A percentile compares a stretch with the other conserved stretches of the same genome.
These are phyloP conservation scores for Carex cristatella DNA, from an alignment of 176 grass and related monocot species.

Conservation along the genomic window DNA sequence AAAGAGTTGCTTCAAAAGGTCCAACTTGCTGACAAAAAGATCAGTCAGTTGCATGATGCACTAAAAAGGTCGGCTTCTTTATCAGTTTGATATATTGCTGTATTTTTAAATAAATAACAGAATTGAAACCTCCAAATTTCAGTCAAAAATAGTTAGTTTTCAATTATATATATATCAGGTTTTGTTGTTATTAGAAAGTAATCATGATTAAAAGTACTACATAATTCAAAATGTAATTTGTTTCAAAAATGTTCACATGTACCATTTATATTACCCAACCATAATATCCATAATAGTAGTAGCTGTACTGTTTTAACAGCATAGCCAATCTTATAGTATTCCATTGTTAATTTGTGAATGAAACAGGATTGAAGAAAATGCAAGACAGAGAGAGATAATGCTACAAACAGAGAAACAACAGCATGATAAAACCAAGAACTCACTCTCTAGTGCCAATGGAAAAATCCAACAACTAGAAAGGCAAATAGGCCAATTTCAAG, in stretches of 20 bases:
- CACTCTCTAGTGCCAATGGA: constrained; percentile 38
- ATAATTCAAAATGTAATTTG: background rate
- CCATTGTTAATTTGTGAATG: background rate
- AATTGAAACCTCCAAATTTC: background rate
- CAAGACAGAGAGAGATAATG: constrained; percentile 44
- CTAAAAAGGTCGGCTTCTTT: constrained; percentile 13
- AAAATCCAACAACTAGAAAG: constrained; percentile 51
- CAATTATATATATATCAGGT: background rate
- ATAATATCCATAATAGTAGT: background rate
- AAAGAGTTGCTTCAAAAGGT: constrained; percentile 16
- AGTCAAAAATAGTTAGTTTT: background rate
- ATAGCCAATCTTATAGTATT: background rate
- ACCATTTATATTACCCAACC: background rate
- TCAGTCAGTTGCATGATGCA: constrained; percentile 10
- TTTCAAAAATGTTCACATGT: background rate
- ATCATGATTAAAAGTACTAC: background rate
- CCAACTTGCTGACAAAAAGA: constrained; percentile 11
- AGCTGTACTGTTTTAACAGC: background rate
- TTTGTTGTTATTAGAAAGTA: background rate
- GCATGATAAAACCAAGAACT: constrained; percentile 56
- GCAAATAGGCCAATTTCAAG: constrained; percentile 39
- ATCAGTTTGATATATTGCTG: background rate
- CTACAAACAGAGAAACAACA: constrained; percentile 53
- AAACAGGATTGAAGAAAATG: constrained; percentile 22
- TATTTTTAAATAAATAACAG: background rate